A percentile compares a stretch with the other conserved stretches of the same genome.
Conservation (phyloP, 1,284 basidiomycete genomes). For the Sanghuangporus sanghuang region DNA sequence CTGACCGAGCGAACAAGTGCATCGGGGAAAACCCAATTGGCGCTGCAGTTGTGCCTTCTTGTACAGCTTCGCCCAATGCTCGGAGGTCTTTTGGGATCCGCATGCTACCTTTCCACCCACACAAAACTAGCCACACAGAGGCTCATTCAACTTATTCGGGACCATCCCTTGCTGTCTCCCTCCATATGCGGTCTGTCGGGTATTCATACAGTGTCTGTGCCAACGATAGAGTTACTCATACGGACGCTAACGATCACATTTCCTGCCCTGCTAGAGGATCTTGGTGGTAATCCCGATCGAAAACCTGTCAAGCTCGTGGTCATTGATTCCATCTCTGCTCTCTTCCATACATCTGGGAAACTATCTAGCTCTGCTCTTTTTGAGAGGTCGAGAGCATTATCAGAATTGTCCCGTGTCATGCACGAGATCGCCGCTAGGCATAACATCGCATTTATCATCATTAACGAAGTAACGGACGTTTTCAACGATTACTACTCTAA, state of each 20-base stretch:
- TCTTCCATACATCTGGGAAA: constrained; percentile 61
- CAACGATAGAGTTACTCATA: constrained; percentile 58
- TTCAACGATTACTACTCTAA: constrained; percentile 37
- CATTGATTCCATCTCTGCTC: constrained; percentile 77
- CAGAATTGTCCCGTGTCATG: constrained; percentile 60
- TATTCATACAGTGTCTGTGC: constrained; percentile 60
- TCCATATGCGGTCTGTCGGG: constrained; percentile 52
- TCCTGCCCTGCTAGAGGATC: constrained; percentile 49
- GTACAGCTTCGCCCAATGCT: constrained; percentile 60
- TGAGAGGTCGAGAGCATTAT: constrained; percentile 65
- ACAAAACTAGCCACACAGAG: constrained; percentile 66
- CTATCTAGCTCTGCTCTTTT: constrained; percentile 54
- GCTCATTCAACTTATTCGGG: constrained; percentile 48
- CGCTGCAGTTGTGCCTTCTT: constrained; percentile 70
- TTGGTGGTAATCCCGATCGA: constrained; percentile 24
- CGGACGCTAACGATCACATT: constrained; percentile 61
- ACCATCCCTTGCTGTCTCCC: constrained; percentile 44
- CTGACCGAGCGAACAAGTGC: constrained; percentile 44
- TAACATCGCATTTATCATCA: constrained; percentile 68
- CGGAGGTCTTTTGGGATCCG: constrained; percentile 52
- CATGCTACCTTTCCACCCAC: constrained; percentile 74
- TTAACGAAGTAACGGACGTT: constrained; percentile 85
- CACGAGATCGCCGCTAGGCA: constrained; percentile 63
- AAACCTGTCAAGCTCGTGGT: constrained; percentile 68
- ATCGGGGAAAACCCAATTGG: constrained; percentile 84